These are phyloP conservation scores for Borealophlyctis nickersoniae DNA, from an alignment of 192 early-diverging fungal genomes.

Conservation along the genomic window DNA sequence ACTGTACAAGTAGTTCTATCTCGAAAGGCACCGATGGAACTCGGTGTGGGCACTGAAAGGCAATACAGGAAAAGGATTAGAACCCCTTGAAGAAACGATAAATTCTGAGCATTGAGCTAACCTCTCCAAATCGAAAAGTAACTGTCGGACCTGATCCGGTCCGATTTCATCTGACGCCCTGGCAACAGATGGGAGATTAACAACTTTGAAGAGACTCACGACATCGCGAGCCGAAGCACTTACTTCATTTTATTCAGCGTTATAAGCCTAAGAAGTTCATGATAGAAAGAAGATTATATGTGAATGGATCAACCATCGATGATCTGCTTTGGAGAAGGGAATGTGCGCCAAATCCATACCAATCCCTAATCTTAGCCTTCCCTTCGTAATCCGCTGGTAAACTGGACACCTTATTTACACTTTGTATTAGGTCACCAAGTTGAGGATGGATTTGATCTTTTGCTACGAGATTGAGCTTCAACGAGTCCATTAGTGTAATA, in stretches of 20 bases:
- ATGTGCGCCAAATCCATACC: conserved; percentile 47
- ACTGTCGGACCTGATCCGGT: conserved; percentile 82
- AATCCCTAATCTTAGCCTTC: conserved; percentile 77
- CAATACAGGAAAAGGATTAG: conserved; percentile 36
- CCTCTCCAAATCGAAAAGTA: conserved; percentile 88
- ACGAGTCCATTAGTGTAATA: conserved; percentile 88
- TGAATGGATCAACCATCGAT: neutral
- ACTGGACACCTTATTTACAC: conserved; percentile 74
- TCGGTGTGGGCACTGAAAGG: conserved; percentile 23
- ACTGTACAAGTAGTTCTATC: no score
- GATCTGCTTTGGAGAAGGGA: neutral
- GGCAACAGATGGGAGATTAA: neutral
- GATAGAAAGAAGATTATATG: neutral
- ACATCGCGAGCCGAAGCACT: neutral
- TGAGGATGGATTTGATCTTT: conserved; percentile 90
- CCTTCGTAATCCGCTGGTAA: conserved; percentile 79
- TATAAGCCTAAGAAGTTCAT: conserved; percentile 56
- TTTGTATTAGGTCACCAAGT: conserved; percentile 81
- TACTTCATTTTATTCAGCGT: conserved; percentile 84
- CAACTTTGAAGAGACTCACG: neutral
- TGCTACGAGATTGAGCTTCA: conserved; percentile 77
- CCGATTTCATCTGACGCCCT: conserved; percentile 80
- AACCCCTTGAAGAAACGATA: conserved; percentile 79
- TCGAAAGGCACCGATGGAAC: conserved; percentile 35
- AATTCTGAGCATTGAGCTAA: neutral